Evolutionary conservation across 495 filamentous ascomycete genomes (phyloP).

Genomic region (Aspergillus taichungensis): DNA sequence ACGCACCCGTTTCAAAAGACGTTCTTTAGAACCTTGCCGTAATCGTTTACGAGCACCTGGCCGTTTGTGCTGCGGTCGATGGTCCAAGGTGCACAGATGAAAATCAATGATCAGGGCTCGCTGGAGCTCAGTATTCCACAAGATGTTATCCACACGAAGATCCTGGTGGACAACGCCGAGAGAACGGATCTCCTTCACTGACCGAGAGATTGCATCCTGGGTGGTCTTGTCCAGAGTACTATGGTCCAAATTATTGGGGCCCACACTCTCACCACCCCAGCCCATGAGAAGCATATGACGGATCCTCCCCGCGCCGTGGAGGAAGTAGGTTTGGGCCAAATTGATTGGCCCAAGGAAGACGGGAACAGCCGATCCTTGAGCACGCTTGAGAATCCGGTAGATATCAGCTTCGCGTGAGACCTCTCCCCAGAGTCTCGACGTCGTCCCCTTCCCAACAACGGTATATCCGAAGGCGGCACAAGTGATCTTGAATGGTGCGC

Average conservation of each 20-base stretch:
- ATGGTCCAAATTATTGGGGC: no score
- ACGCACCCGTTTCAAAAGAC: neutral
- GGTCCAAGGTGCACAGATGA: constrained; percentile 15
- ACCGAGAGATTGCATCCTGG: constrained; percentile 5
- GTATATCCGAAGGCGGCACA: constrained; percentile 35
- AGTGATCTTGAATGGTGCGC: constrained; percentile 35
- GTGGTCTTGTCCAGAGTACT: neutral
- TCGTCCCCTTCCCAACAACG: constrained; percentile 40
- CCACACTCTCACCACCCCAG: constrained; percentile 29
- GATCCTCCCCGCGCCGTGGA: constrained; percentile 30
- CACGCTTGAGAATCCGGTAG: constrained; percentile 26
- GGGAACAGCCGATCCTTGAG: constrained; percentile 33
- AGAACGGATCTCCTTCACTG: constrained; percentile 12
- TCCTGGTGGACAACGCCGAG: constrained; percentile 15
- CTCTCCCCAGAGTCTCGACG: constrained; percentile 17
- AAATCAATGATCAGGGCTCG: constrained; percentile 27
- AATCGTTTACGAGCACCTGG: constrained; percentile 2
- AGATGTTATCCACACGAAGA: constrained; percentile 17
- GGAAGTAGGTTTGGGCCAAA: constrained; percentile 28
- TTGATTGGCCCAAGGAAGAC: constrained; percentile 39
- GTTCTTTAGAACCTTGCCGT: neutral
- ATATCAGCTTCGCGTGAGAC: constrained; percentile 35
- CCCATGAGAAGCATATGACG: constrained; percentile 40
- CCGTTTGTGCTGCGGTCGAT: constrained; percentile 1
- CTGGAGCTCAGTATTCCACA: constrained; percentile 22